Conservation (phyloP, 805 yeast species). For the Myxozyma sirexii region DNA sequence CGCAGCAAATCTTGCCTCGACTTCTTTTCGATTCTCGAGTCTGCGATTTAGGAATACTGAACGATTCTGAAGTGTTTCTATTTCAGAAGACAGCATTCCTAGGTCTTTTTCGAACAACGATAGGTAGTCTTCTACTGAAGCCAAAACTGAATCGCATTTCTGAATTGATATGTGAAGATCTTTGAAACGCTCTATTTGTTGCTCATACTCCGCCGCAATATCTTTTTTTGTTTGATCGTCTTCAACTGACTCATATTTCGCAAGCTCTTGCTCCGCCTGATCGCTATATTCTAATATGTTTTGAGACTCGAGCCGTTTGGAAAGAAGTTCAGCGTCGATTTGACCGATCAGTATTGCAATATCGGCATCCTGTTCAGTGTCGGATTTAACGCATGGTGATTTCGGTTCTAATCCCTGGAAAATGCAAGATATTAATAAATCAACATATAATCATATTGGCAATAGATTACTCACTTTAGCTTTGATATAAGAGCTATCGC, state of each 20-base stretch:
- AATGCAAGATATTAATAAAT: too few relatives aligned
- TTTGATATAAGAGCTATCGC: constrained; percentile 16
- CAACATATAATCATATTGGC: too few relatives aligned
- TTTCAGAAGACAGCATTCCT: constrained; percentile 57
- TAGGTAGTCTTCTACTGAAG: constrained; percentile 49
- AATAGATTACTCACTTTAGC: constrained; percentile 7
- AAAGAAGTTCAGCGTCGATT: constrained; percentile 4
- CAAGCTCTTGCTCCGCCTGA: background rate
- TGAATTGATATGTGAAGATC: constrained; percentile 31
- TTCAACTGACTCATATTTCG: background rate
- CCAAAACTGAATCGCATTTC: constrained; percentile 29
- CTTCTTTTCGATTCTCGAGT: constrained; percentile 51
- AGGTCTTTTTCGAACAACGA: constrained; percentile 61
- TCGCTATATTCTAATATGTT: constrained; percentile 8
- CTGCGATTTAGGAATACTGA: constrained; percentile 54
- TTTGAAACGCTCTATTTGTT: constrained; percentile 29
- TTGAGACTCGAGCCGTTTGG: constrained; percentile 1
- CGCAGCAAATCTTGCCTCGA: constrained; percentile 64
- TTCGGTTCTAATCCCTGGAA: background rate
- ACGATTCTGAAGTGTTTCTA: constrained; percentile 60
- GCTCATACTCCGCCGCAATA: constrained; percentile 18
- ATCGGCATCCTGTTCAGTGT: background rate
- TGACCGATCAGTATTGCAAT: background rate
- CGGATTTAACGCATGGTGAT: background rate
- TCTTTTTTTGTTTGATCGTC: background rate